Base-by-base conservation (phyloP, 2,329 filamentous ascomycete species). In the Pyrenophora seminiperda region DNA sequence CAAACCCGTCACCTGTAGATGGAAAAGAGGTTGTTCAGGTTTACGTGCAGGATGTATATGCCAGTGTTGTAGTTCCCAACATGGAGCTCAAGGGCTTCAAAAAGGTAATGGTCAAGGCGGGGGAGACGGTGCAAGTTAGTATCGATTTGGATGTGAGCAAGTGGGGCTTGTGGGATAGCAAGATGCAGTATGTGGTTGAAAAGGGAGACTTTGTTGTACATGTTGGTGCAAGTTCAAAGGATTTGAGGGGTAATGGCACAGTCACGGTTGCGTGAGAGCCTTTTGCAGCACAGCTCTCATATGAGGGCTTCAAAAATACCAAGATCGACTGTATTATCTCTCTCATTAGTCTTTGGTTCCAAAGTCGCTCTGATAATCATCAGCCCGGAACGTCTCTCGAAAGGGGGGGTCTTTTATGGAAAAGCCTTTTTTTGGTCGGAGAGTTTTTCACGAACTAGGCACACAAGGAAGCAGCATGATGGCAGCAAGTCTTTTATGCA, bases 141-240 rank as follows among this genome's bases (percentile, higher is more conserved):
- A 75, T 88, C 19, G 75, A 80, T 14, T 62, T 85, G 15, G 63
- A 78, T 22, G 75, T 84, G 3, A 60, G 67, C 15, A 76, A 81
- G 39, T 68, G 83, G 56, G 82, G 82, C 0, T 62, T 85, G 6
- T 86, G 83, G 83, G 75, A 83, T 66, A 60, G 72, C 10, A 76
- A 72, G 27, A 87, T 89, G 84, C 74, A 86, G 68, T 90, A 90
- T 69, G 85, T 89, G 18, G 87, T 91, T 30, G 88, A 91, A 77
- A 81, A 82, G 3, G 88, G 88, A 1, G 80, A 85, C 32, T 91
- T 90, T 67, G 72, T 78, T 4, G 75, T 89, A 7, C 75, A 79
- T 46, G 80, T 87, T 13, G 88, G 86, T 2, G 71, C 73, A n/a
- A 81, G 76, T 54, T 86, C 83, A 58, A 73, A 74, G 46, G 80